phyloP scores from a whole-genome alignment of 352 stramenopile genomes.

The Pythium dissimile region DNA sequence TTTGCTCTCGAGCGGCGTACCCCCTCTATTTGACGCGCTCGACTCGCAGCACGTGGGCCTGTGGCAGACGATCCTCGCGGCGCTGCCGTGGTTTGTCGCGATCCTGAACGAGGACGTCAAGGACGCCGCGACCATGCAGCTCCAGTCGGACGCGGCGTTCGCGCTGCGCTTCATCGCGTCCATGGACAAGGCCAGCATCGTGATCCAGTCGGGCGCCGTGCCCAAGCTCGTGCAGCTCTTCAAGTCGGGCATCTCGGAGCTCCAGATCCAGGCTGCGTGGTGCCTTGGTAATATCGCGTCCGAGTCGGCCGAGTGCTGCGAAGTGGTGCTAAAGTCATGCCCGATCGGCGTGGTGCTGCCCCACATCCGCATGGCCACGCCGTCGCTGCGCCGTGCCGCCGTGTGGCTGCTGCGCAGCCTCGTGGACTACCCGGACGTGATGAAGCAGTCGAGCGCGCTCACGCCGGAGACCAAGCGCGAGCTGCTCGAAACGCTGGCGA shows the following conservation, averaged over 20 bases:
- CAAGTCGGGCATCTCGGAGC: slow-evolving; percentile 81
- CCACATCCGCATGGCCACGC: slow-evolving; percentile 84
- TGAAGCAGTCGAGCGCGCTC: slow-evolving; percentile 50
- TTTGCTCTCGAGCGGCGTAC: slow-evolving; percentile 80
- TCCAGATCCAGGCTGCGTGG: slow-evolving; percentile 87
- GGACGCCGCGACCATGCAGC: slow-evolving; percentile 59
- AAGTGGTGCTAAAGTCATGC: slow-evolving; percentile 69
- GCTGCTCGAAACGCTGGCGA: slow-evolving; percentile 66
- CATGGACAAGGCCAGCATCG: slow-evolving; percentile 78
- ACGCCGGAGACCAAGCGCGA: slow-evolving; percentile 56
- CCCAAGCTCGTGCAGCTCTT: slow-evolving; percentile 82
- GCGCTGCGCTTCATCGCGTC: slow-evolving; percentile 85
- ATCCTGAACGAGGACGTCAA: slow-evolving; percentile 71
- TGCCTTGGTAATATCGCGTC: slow-evolving; percentile 85
- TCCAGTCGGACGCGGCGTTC: slow-evolving; percentile 85
- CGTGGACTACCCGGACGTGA: slow-evolving; percentile 77
- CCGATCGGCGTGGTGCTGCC: slow-evolving; percentile 66
- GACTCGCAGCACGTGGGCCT: slow-evolving; percentile 82
- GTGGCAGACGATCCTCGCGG: slow-evolving; percentile 79
- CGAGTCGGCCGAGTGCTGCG: slow-evolving; percentile 66
- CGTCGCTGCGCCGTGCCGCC: slow-evolving; percentile 61
- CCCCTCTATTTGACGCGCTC: slow-evolving; percentile 76
- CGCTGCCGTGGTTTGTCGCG: slow-evolving; percentile 72
- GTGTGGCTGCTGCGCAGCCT: slow-evolving; percentile 84
- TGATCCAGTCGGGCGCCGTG: slow-evolving; percentile 71